phyloP scores from a whole-genome alignment of 1,284 basidiomycete species.

The Moniliella sp. region DNA sequence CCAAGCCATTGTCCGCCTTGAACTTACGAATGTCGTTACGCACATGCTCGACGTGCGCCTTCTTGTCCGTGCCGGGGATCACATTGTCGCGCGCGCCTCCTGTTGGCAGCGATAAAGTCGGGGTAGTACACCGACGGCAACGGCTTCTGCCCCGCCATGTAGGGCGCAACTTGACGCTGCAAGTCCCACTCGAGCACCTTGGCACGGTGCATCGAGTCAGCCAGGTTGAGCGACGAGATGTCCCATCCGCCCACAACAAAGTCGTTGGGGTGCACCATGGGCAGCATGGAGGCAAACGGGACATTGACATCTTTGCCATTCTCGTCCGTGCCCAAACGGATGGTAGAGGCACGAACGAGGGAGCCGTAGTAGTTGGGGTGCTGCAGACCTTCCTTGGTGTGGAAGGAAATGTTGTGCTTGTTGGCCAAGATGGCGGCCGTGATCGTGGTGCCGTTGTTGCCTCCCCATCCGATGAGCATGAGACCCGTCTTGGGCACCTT shows the following conservation, averaged over 20 bases:
- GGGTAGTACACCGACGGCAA: conserved; percentile 68
- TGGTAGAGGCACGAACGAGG: conserved; percentile 75
- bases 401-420: conserved; percentile 79
- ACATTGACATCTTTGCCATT: conserved; percentile 80
- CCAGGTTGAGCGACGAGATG: conserved; percentile 63
- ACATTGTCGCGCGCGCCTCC: conserved; percentile 84
- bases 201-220: conserved; percentile 78
- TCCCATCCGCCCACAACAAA: conserved; percentile 94
- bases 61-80: conserved; percentile 64
- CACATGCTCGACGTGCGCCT: conserved; percentile 71
- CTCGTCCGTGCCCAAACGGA: conserved; percentile 64
- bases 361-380: conserved; percentile 64
- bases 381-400: conserved; percentile 75
- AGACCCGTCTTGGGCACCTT: conserved; percentile 77
- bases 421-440: conserved; percentile 89
- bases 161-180: conserved; percentile 73
- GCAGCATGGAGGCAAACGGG: conserved; percentile 75
- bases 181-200: conserved; percentile 89
- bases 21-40: conserved; percentile 80
- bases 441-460: conserved; percentile 89
- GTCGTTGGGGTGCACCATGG: conserved; percentile 97
- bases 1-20: conserved; percentile 61
- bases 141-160: conserved; percentile 62
- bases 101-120: conserved; percentile 75
- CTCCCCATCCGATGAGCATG: conserved; percentile 87